Percentiles rank a stretch among this genome's conserved stretches.
phyloP scores from a whole-genome alignment of 768 basidiomycete genomes.

The Naganishia vaughanmartiniae region DNA sequence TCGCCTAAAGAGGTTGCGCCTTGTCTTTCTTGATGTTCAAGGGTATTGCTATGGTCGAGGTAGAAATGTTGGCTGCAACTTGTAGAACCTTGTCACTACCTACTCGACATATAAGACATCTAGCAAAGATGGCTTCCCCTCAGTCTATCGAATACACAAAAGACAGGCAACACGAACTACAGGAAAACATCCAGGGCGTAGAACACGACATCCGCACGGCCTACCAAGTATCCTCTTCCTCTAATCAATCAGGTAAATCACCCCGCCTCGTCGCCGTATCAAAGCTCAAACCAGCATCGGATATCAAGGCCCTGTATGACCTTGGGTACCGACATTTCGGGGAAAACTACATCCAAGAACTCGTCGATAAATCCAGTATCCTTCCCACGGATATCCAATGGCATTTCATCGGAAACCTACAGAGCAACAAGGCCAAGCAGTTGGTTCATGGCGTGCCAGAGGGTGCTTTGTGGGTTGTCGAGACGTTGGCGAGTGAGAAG shows the following conservation, averaged over 20 bases:
- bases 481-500: conserved; percentile 79
- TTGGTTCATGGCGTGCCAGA: background rate
- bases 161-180: conserved; percentile 49
- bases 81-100: too few relatives aligned
- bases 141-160: conserved; percentile 40
- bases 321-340: conserved; percentile 86
- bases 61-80: too few relatives aligned
- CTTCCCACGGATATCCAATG: conserved; percentile 84
- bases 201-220: conserved; percentile 40
- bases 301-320: conserved; percentile 78
- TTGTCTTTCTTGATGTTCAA: too few relatives aligned
- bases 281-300: conserved; percentile 84
- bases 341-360: conserved; percentile 94
- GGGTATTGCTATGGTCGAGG: too few relatives aligned
- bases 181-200: conserved; percentile 48
- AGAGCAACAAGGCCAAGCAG: conserved; percentile 89
- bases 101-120: too few relatives aligned
- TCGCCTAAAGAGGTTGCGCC: too few relatives aligned
- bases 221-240: conserved; percentile 2
- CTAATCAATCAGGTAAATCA: background rate
- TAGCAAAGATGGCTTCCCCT: too few relatives aligned
- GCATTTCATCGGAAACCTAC: conserved; percentile 94
- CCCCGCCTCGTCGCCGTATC: conserved; percentile 79
- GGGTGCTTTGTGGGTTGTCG: conserved; percentile 73
- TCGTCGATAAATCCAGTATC: conserved; percentile 80